These are phyloP conservation scores for Rauvolfia tetraphylla DNA, from an alignment of 257 asterid genomes.

Conservation along the genomic window DNA sequence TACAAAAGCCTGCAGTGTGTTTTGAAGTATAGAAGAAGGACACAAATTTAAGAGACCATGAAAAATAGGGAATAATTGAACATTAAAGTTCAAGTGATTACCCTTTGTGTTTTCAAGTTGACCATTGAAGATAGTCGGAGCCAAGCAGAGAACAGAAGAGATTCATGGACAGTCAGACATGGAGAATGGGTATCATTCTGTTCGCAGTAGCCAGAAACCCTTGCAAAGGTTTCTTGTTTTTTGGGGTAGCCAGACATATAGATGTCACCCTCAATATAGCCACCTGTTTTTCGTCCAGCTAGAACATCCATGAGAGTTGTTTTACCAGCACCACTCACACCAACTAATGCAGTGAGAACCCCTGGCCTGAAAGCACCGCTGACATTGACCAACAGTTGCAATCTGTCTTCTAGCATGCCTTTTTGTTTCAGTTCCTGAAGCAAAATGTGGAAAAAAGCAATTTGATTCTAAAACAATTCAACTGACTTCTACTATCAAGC, in stretches of 20 bases:
- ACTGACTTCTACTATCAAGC: slow-evolving; percentile 9
- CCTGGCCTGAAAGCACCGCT: slow-evolving; percentile 97
- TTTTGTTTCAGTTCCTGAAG: slow-evolving; percentile 81
- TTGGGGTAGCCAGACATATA: slow-evolving; percentile 78
- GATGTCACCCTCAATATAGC: slow-evolving; percentile 70
- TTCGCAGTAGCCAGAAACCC: slow-evolving; percentile 94
- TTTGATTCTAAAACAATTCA: background rate
- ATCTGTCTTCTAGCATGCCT: slow-evolving; percentile 61
- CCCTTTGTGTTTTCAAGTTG: slow-evolving; percentile 70
- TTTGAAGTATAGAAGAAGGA: slow-evolving; percentile 29
- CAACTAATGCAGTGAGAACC: slow-evolving; percentile 91
- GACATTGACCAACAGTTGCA: slow-evolving; percentile 68
- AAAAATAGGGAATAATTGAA: background rate
- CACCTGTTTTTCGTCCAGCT: slow-evolving; percentile 95
- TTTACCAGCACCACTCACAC: slow-evolving; percentile 95
- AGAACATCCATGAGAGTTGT: slow-evolving; percentile 97
- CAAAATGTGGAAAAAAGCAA: background rate
- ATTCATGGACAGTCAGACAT: slow-evolving; percentile 77
- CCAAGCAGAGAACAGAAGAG: slow-evolving; percentile 84
- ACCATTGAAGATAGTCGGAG: slow-evolving; percentile 70
- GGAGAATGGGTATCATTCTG: slow-evolving; percentile 94
- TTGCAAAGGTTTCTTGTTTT: slow-evolving; percentile 90
- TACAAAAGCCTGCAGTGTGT: slow-evolving; percentile 64
- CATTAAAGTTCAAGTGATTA: slow-evolving; percentile 18
- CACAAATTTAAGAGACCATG: slow-evolving; percentile 13